phyloP scores from a whole-genome alignment of 1,284 basidiomycete species.

The Afroboletus lepidellus region DNA sequence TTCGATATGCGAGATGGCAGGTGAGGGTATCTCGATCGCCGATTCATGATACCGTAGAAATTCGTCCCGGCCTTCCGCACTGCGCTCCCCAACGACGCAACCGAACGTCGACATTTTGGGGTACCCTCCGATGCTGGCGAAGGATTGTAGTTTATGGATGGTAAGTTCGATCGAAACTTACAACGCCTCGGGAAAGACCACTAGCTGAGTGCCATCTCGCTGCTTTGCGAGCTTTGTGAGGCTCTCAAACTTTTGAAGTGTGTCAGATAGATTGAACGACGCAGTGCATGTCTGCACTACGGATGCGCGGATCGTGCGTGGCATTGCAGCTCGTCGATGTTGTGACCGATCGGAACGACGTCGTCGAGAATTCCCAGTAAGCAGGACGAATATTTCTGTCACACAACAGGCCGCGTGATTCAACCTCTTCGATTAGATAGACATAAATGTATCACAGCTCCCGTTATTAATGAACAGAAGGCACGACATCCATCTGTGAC shows the following conservation, averaged over 20 bases:
- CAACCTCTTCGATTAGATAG: not conserved
- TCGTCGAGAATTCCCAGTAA: not conserved
- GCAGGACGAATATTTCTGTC: not conserved
- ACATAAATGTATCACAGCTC: slow-evolving; percentile 1
- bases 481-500: slow-evolving; percentile 2
- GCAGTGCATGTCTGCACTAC: slow-evolving; percentile 57
- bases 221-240: slow-evolving; percentile 51
- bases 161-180: slow-evolving; percentile 35
- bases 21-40: slow-evolving; percentile 58
- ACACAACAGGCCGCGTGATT: not conserved
- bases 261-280: slow-evolving; percentile 51
- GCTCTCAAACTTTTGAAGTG: slow-evolving; percentile 55
- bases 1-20: slow-evolving; percentile 50
- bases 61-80: slow-evolving; percentile 56
- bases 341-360: not conserved
- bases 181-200: slow-evolving; percentile 76
- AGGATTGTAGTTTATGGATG: not conserved
- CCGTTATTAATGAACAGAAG: slow-evolving; percentile 9
- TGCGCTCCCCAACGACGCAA: slow-evolving; percentile 53
- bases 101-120: slow-evolving; percentile 65
- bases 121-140: slow-evolving; percentile 65
- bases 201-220: slow-evolving; percentile 52
- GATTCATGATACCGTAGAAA: slow-evolving; percentile 55
- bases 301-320: slow-evolving; percentile 41
- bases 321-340: slow-evolving; percentile 12